A percentile compares a stretch with the other conserved stretches of the same genome.
Conservation (phyloP, 371 early-diverging fungal species). For the Mortierella sp. region DNA sequence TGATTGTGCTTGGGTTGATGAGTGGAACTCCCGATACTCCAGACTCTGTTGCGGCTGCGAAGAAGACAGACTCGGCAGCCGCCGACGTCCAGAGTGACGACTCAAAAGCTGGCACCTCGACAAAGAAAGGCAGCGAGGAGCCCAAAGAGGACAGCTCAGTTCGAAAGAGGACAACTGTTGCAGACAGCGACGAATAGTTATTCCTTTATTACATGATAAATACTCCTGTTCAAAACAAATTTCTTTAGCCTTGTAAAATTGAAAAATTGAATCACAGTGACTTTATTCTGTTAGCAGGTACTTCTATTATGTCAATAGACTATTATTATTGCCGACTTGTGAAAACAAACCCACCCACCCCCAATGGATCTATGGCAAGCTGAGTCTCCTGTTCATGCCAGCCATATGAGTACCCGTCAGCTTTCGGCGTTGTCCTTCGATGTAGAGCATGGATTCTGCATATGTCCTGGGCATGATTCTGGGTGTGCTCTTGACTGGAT, state of each 20-base stretch:
- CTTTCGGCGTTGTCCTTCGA: constrained; percentile 74
- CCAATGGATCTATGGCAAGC: no score
- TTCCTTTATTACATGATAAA: not conserved
- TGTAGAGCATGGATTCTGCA: constrained; percentile 78
- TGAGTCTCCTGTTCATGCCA: constrained; percentile 18
- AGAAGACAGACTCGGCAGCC: constrained; percentile 57
- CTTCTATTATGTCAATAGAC: no score
- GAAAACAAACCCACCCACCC: no score
- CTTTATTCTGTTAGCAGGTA: no score
- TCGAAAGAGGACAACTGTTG: constrained; percentile 30
- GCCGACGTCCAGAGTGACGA: constrained; percentile 37
- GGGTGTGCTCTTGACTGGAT: constrained; percentile 46
- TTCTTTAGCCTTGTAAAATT: no score
- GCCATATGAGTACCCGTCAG: constrained; percentile 39
- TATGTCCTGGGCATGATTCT: constrained; percentile 79
- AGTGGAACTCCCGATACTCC: constrained; percentile 27
- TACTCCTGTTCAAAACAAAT: no score
- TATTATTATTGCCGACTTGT: no score
- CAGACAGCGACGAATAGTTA: constrained; percentile 22
- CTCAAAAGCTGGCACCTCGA: not conserved
- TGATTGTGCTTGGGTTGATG: constrained; percentile 55
- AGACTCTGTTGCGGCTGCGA: constrained; percentile 12
- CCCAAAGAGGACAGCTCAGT: constrained; percentile 10
- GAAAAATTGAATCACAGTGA: no score
- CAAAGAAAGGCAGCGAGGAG: not conserved